phyloP scores from a whole-genome alignment of 495 filamentous ascomycete genomes.

The Usnea hakonensis region DNA sequence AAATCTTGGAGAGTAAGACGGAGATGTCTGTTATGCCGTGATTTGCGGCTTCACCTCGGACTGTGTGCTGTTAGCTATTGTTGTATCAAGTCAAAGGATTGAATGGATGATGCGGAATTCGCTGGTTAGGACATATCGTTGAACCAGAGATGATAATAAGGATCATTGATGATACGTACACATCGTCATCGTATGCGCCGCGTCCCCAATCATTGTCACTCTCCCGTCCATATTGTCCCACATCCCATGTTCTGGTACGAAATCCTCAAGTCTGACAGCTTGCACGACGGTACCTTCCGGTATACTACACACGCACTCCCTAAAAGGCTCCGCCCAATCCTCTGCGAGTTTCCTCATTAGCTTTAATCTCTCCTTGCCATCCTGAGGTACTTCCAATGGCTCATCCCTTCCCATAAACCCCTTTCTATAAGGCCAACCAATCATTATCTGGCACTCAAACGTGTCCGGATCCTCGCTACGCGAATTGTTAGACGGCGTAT shows the following conservation, averaged over 20 bases:
- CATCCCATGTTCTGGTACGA: constrained; percentile 25
- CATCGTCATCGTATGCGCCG: constrained; percentile 53
- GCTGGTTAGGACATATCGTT: too few relatives aligned
- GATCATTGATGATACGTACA: too few relatives aligned
- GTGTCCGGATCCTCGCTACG: constrained; percentile 29
- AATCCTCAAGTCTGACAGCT: constrained; percentile 47
- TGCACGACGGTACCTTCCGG: constrained; percentile 42
- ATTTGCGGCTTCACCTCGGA: constrained; percentile 53
- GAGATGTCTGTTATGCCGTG: constrained; percentile 49
- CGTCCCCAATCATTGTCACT: constrained; percentile 44
- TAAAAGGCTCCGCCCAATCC: constrained; percentile 52
- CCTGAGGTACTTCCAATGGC: constrained; percentile 34
- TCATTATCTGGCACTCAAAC: constrained; percentile 43
- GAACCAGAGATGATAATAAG: too few relatives aligned
- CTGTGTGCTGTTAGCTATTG: constrained; percentile 23
- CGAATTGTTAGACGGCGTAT: constrained; percentile 41
- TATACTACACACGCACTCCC: constrained; percentile 37
- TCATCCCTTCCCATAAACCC: constrained; percentile 23
- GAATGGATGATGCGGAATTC: too few relatives aligned
- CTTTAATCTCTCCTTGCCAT: constrained; percentile 35
- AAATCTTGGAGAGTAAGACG: constrained; percentile 29
- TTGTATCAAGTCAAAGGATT: too few relatives aligned
- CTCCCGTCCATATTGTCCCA: constrained; percentile 37
- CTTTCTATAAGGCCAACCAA: constrained; percentile 44
- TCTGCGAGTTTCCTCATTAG: constrained; percentile 46